These are phyloP conservation scores for Streptanthus diversifolius DNA, from an alignment of 345 rosid species.

Conservation along the genomic window DNA sequence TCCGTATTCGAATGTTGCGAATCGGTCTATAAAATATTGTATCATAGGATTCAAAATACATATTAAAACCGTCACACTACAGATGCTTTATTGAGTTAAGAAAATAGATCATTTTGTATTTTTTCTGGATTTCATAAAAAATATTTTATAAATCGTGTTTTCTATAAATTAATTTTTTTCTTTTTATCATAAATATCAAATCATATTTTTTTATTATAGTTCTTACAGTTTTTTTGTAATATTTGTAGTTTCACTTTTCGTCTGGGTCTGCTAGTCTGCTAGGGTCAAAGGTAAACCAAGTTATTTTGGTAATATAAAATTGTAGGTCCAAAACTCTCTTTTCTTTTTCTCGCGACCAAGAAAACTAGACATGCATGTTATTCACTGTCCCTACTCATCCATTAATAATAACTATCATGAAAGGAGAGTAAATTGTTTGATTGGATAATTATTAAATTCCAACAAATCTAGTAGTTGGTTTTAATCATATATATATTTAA, in stretches of 20 bases:
- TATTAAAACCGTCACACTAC: too few species aligned
- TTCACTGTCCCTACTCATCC: slow-evolving; percentile 2
- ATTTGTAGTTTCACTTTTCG: slow-evolving; percentile 4
- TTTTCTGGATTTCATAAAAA: too few species aligned
- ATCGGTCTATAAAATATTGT: too few species aligned
- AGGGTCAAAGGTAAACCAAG: slow-evolving; percentile 19
- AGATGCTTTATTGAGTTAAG: too few species aligned
- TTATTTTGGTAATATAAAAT: background rate
- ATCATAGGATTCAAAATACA: too few species aligned
- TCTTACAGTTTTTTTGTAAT: too few species aligned
- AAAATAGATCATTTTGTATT: too few species aligned
- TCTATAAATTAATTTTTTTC: too few species aligned
- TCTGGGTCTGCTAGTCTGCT: slow-evolving; percentile 15
- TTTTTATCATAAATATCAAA: too few species aligned
- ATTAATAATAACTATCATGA: background rate
- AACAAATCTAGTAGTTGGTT: slow-evolving; percentile 13
- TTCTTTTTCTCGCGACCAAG: slow-evolving; percentile 5
- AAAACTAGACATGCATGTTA: slow-evolving; percentile 17
- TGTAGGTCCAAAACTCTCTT: slow-evolving; percentile 1
- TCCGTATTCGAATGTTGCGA: too few species aligned
- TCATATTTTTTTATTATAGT: too few species aligned
- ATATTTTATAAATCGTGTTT: too few species aligned
- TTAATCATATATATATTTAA: slow-evolving; percentile 2
- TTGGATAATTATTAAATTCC: background rate
- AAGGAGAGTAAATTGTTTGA: background rate